Evolutionary conservation across 2,329 filamentous ascomycete species (phyloP).

Genomic region (Fusarium ambrosium): DNA sequence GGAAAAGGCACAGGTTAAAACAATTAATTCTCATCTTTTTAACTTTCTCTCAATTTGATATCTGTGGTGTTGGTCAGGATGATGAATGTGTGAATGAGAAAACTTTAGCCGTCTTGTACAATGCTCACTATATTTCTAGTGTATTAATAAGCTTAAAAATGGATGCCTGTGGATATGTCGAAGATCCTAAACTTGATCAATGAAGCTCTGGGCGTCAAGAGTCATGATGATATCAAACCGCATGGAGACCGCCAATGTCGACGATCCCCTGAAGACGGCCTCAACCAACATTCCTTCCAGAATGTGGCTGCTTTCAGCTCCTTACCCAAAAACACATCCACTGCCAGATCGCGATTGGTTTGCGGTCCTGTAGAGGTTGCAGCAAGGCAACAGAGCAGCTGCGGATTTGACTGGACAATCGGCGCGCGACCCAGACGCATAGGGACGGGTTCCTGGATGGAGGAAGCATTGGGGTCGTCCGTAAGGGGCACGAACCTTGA

Average conservation of each 20-base stretch:
- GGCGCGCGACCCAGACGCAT: neutral
- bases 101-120: neutral
- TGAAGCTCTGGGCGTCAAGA: neutral
- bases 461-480: neutral
- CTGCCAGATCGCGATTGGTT: neutral
- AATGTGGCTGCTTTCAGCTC: neutral
- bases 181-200: no score
- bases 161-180: neutral
- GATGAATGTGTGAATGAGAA: neutral
- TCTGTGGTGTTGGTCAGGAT: neutral
- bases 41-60: neutral
- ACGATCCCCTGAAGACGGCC: neutral
- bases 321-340: neutral
- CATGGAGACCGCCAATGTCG: neutral
- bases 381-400: neutral
- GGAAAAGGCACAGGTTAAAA: neutral
- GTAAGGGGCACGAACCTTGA: neutral
- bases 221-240: neutral
- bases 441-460: neutral
- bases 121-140: neutral
- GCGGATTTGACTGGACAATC: conserved; percentile 2
- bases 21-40: neutral
- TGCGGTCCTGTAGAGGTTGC: neutral
- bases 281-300: neutral
- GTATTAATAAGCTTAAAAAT: neutral